Evolutionary conservation across 352 stramenopile genomes (phyloP).

Genomic region (Globisporangium megalacanthum): DNA sequence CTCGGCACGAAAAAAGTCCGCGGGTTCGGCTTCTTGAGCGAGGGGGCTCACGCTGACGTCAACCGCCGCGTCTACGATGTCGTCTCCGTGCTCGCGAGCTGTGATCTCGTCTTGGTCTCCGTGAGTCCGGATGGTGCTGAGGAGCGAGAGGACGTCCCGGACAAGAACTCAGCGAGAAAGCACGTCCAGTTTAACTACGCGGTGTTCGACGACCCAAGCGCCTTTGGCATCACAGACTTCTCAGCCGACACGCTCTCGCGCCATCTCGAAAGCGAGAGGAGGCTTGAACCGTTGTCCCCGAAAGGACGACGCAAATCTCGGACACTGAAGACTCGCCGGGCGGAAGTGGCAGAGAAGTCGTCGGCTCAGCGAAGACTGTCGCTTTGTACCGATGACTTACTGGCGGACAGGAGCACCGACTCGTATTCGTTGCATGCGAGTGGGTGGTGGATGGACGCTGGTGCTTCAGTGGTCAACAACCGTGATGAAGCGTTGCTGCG

Average conservation of each 20-base stretch:
- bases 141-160: slow-evolving; percentile 14
- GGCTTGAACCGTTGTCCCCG: not conserved
- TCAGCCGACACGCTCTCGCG: slow-evolving; percentile 2
- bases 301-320: slow-evolving; percentile 3
- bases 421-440: too few species aligned
- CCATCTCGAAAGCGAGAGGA: not conserved
- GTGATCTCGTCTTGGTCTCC: slow-evolving; percentile 39
- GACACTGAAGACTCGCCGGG: not conserved
- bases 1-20: slow-evolving; percentile 36
- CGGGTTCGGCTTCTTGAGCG: slow-evolving; percentile 8
- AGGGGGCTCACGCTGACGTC: slow-evolving; percentile 27
- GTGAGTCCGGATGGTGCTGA: slow-evolving; percentile 8
- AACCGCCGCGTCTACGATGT: slow-evolving; percentile 67
- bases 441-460: not conserved
- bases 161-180: slow-evolving; percentile 33
- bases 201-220: slow-evolving; percentile 30
- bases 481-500: not conserved
- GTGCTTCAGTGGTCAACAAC: not conserved
- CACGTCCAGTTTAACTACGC: slow-evolving; percentile 49
- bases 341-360: not conserved
- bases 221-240: slow-evolving; percentile 20
- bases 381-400: not conserved
- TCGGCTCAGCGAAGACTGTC: not conserved
- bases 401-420: too few species aligned
- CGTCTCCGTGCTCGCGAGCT: slow-evolving; percentile 49